These are phyloP conservation scores for Forsythia viridissima DNA, from an alignment of 257 asterid species.

Conservation along the genomic window DNA sequence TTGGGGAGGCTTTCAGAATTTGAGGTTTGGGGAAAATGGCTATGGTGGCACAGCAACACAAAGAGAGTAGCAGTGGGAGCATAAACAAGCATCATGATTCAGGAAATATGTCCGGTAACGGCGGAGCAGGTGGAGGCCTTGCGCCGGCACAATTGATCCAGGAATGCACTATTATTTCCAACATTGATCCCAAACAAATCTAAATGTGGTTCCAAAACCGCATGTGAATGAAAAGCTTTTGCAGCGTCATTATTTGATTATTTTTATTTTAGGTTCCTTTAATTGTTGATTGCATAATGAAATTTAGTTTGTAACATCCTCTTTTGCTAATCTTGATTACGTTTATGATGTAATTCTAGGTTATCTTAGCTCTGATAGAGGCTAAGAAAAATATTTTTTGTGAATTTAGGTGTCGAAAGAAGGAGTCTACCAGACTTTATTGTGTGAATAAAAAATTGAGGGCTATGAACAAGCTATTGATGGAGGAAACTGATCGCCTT, in stretches of 20 bases:
- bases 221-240: conserved; percentile 41
- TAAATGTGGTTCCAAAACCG: conserved; percentile 97
- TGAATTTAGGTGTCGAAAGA: conserved; percentile 79
- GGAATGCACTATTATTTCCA: conserved; percentile 77
- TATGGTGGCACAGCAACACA: conserved; percentile 81
- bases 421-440: too few species aligned
- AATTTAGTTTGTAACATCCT: background rate
- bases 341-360: background rate
- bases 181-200: conserved; percentile 91
- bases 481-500: conserved; percentile 96
- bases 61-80: conserved; percentile 86
- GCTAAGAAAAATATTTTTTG: background rate
- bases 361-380: background rate
- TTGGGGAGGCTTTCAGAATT: background rate
- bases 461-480: conserved; percentile 88
- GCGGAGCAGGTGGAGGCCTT: conserved; percentile 94
- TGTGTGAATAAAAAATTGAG: conserved; percentile 78
- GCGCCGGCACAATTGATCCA: conserved; percentile 89
- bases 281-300: too few species aligned
- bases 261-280: background rate
- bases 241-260: background rate
- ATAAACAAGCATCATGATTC: conserved; percentile 69
- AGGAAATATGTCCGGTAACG: conserved; percentile 87
- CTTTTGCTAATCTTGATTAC: background rate
- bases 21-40: conserved; percentile 55